Base-by-base conservation (phyloP, 2,329 filamentous ascomycete species). In the Aspergillus hortae region DNA sequence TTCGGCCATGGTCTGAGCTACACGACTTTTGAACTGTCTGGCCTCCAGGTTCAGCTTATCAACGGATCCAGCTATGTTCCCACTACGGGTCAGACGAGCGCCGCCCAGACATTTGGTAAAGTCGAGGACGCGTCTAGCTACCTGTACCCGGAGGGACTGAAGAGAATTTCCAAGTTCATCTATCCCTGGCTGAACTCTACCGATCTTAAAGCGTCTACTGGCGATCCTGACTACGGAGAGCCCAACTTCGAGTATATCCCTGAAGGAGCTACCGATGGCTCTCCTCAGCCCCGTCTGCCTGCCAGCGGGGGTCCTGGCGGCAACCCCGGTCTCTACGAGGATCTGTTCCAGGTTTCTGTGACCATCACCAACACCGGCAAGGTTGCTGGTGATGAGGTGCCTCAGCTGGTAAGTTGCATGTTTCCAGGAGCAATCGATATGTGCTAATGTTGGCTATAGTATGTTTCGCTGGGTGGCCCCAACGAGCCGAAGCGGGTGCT, bases 391-490 rank as follows among this genome's bases (percentile, higher is more conserved):
- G 74, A 78, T 21, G 80, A 82, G 56, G 78, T 83, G 43, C 75
- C 77, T 5, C 80, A 83, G 61, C 60, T 83, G 52, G 68, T 72
- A 62, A 61, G 67, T 61, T 15, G 6, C 46, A 38, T 23, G n/a
- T 6, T 27, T n/a, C 12, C 7, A 14, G 17, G 15, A 6, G 4
- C 11, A 11, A 15, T 15, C 19, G 19, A 52, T 21, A 6, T 38
- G 11, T n/a, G 21, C 52, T 57, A 52, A 59, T 30, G 7, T 35
- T n/a, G 48, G 32, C 40, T 49, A 30, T 44, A 71, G 63, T 92
- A 97, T 71, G 64, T 97, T 49, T 85, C 81, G 27, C 87, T 95
- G 2, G 92, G 92, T 46, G 91, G 90, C 0, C 80, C 87, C 1
- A 80, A 86, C 35, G 88, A 96, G 64, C 79, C 84, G 7, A 75